Evolutionary conservation across 192 early-diverging fungal genomes (phyloP), one percentile per base, ranked within the genome.

Genomic region (Coemansia sp.): DNA sequence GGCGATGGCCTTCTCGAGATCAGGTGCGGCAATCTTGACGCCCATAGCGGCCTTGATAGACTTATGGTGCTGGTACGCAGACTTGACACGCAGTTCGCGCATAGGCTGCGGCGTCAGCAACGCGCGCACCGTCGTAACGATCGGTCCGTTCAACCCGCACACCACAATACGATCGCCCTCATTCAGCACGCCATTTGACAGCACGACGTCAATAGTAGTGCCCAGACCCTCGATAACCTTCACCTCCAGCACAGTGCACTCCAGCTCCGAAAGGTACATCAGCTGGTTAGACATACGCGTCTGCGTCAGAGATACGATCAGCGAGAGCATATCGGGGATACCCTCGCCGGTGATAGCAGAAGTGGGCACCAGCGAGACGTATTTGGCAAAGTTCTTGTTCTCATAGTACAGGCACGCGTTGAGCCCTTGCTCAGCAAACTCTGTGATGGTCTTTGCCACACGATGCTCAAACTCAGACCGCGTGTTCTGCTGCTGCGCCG

Each of bases 61-160:
- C 76, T 98, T 96, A 84, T 98, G 91, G 65, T 99, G 95, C 27
- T 95, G 82, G 61, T 99, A 99, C 13, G 86, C 84, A 2, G 93
- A 95, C 76, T 99, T 99, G 70, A 99, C 84, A 62, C 97, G 92
- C 53, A 99, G 74, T 82, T 99, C 97, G 30, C 89, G 83, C 85
- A 99, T 84, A 8, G 97, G 97, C 76, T 99, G 95, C n/a, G 97
- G 97, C n/a, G 97, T 99, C 55, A 98, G 73, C 58, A 99, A 73
- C 10, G 97, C 94, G 55, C 97, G 84, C 30, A 99, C 83, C 55
- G 85, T 89, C 15, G 97, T 99, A 9, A 86, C 86, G 62, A 99
- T 99, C 9, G 95, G 89, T 0, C 97, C 97, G 54, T 96, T 87
- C 49, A 76, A 68, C 69, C 94, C 97, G 66, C 97, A 98, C 19